Evolutionary conservation across 169 alveolate genomes (phyloP).

Genomic region (Babesia gibsoni): DNA sequence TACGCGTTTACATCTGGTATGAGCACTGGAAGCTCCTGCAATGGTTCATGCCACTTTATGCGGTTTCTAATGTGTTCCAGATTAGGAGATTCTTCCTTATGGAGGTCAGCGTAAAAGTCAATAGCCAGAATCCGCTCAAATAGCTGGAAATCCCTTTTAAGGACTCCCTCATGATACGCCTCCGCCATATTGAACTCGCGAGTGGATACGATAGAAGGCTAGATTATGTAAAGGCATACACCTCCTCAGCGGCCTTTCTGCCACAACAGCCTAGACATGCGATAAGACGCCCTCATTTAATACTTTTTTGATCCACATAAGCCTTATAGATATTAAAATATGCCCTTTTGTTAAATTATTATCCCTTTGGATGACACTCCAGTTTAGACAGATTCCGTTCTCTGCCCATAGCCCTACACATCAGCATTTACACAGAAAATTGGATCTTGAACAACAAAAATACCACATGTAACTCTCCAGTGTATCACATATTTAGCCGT

Average conservation of each 20-base stretch:
- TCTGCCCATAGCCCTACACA: no score
- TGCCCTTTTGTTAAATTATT: no score
- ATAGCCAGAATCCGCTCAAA: conserved; percentile 48
- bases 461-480: no score
- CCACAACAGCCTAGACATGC: not conserved
- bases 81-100: conserved; percentile 15
- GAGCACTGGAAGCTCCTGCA: conserved; percentile 23
- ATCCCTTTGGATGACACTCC: no score
- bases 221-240: not conserved
- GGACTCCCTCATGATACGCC: not conserved
- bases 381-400: no score
- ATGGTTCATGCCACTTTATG: conserved; percentile 53
- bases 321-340: no score
- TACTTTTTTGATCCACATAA: no score
- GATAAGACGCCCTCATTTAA: no score
- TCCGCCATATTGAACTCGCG: not conserved
- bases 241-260: not conserved
- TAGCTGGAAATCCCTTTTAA: not conserved
- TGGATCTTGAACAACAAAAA: no score
- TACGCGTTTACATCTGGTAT: conserved; percentile 31
- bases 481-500: no score
- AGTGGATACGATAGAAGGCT: no score
- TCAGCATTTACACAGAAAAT: no score
- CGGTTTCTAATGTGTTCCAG: conserved; percentile 25
- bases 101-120: conserved; percentile 49